Percentiles rank a stretch among this genome's conserved stretches.
These are phyloP conservation scores for Fusarium sp. DNA, from an alignment of 2,329 filamentous ascomycete genomes.

Conservation along the genomic window DNA sequence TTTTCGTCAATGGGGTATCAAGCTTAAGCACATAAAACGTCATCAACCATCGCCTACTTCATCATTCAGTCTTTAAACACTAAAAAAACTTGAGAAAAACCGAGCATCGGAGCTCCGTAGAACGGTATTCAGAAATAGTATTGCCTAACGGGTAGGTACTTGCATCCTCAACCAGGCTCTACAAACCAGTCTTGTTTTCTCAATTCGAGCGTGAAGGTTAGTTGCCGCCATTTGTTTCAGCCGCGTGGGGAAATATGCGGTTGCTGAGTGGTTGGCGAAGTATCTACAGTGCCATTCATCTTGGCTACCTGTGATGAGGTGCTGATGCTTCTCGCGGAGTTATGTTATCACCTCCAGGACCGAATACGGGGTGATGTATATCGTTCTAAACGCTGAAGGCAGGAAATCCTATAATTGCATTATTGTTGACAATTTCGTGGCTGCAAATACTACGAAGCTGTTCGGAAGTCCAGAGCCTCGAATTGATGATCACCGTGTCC, in stretches of 20 bases:
- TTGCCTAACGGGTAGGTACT: not conserved
- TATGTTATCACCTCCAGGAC: fast-evolving
- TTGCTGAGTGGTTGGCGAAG: not conserved
- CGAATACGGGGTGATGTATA: not conserved
- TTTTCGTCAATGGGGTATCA: not conserved
- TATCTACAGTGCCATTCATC: not conserved
- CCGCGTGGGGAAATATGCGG: not conserved
- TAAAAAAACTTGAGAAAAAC: not conserved
- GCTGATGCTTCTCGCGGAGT: fast-evolving
- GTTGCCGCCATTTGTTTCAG: not conserved
- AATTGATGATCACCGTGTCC: not conserved
- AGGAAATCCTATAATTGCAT: not conserved
- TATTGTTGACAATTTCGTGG: fast-evolving
- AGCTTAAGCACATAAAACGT: not conserved
- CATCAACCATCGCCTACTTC: fast-evolving
- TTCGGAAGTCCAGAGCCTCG: not conserved
- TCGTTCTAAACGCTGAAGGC: not conserved
- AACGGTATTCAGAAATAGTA: not conserved
- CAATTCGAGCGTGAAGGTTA: not conserved
- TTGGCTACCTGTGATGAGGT: not conserved
- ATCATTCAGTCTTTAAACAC: not conserved
- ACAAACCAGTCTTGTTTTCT: not conserved
- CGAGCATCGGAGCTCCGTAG: not conserved
- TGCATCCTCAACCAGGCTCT: not conserved
- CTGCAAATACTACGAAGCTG: not conserved